Evolutionary conservation across 495 filamentous ascomycete genomes (phyloP).

Genomic region (Penicillium herquei): DNA sequence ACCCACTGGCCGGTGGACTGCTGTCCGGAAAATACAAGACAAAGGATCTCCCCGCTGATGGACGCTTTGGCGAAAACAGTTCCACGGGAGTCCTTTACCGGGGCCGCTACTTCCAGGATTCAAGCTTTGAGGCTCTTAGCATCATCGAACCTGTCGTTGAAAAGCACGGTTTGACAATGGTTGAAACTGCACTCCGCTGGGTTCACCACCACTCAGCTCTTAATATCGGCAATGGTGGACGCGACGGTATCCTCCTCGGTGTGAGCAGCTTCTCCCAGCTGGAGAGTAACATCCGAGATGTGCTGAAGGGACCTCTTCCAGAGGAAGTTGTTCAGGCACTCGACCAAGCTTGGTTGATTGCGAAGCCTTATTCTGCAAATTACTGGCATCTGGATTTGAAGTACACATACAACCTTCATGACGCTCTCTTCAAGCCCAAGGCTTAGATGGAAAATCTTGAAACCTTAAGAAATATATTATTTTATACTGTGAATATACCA

Average conservation of each 20-base stretch:
- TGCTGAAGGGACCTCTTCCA: slow-evolving; percentile 86
- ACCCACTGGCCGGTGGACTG: slow-evolving; percentile 80
- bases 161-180: slow-evolving; percentile 72
- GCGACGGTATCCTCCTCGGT: slow-evolving; percentile 80
- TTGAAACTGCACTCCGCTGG: slow-evolving; percentile 87
- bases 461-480: too few species aligned
- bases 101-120: slow-evolving; percentile 75
- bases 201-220: slow-evolving; percentile 75
- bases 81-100: slow-evolving; percentile 65
- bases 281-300: slow-evolving; percentile 67
- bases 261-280: slow-evolving; percentile 74
- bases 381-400: slow-evolving; percentile 79
- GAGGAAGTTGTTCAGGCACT: slow-evolving; percentile 77
- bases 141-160: slow-evolving; percentile 70
- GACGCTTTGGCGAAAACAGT: slow-evolving; percentile 64
- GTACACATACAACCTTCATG: slow-evolving; percentile 71
- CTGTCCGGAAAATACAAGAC: slow-evolving; percentile 85
- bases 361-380: slow-evolving; percentile 63
- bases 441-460: background rate
- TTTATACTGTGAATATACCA: too few species aligned
- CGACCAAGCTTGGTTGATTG: slow-evolving; percentile 68
- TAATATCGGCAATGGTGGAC: slow-evolving; percentile 66
- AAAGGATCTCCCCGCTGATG: slow-evolving; percentile 61
- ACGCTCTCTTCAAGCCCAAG: slow-evolving; percentile 59
- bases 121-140: slow-evolving; percentile 72